Percentiles rank a stretch among this genome's conserved stretches.
Evolutionary conservation across 805 yeast species (phyloP).

Genomic region (Naumovozyma baii): DNA sequence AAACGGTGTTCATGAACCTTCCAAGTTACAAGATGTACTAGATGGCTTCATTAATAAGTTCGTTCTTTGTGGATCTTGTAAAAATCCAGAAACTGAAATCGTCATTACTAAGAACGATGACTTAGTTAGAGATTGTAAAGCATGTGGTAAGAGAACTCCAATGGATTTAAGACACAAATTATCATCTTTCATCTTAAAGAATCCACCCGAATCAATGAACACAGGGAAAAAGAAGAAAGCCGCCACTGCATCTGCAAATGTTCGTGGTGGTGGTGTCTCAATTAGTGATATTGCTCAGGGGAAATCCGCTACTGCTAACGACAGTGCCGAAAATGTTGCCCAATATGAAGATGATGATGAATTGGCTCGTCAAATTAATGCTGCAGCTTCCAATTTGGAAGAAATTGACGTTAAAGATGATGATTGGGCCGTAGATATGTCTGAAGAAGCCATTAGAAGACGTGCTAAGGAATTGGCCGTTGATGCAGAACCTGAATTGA

Average conservation of each 20-base stretch:
- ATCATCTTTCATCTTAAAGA: constrained; percentile 78
- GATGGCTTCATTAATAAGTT: constrained; percentile 91
- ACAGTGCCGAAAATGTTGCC: constrained; percentile 25
- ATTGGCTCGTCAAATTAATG: constrained; percentile 67
- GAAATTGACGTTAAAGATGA: constrained; percentile 69
- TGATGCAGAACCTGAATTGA: constrained; percentile 37
- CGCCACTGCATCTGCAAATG: constrained; percentile 83
- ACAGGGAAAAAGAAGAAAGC: constrained; percentile 56
- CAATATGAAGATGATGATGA: constrained; percentile 56
- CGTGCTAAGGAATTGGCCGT: constrained; percentile 85
- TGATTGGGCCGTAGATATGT: constrained; percentile 96
- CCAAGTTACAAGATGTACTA: constrained; percentile 82
- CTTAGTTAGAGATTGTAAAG: constrained; percentile 89
- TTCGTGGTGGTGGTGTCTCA: constrained; percentile 78
- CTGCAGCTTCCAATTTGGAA: constrained; percentile 67
- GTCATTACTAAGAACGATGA: constrained; percentile 56
- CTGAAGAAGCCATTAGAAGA: constrained; percentile 88
- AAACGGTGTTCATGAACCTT: constrained; percentile 88
- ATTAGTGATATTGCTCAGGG: constrained; percentile 68
- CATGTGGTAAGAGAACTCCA: constrained; percentile 85
- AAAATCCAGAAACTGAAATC: constrained; percentile 95
- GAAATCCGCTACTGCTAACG: constrained; percentile 22
- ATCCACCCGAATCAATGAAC: constrained; percentile 64
- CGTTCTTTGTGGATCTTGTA: constrained; percentile 88
- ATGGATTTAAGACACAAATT: constrained; percentile 82